Base-by-base conservation (phyloP, 2,329 filamentous ascomycete genomes). In the Septoria petroselini region DNA sequence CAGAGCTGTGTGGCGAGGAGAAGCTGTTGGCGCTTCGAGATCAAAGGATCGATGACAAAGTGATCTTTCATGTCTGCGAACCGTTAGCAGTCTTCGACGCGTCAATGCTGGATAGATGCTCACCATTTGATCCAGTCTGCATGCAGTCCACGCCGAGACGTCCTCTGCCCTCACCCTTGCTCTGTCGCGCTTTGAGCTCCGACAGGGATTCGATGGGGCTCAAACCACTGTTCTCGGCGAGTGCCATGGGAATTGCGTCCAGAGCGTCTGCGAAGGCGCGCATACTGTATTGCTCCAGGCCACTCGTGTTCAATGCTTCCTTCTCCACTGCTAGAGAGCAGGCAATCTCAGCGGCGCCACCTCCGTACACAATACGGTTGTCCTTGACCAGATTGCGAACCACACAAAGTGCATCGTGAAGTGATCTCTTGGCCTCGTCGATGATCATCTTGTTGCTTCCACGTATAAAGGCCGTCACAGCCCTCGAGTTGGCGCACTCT, bases 371-470 rank as follows among this genome's bases (percentile, higher is more conserved):
- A 42, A 98, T 90, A 53, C 93, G 86, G 77, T 95, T 97, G 73
- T 98, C 94, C 55, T 82, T 83, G 42, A 98, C 93, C 38, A 98
- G 78, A 74, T 98, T 98, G 64, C 94, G 86, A 44, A 98, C 93
- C 41, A 98, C 93, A 68, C 94, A 98, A 42, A 98, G 83, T 51
- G 93, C 93, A 71, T 98, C 93, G 70, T 98, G 94, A 52, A 98
- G 80, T 41, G 93, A 97, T 64, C 94, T 84, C 77, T 96, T 96
- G 47, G 94, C 94, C 73, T 98, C 94, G 68, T 98, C 94, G 69
- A 98, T 97, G 70, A 98, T 95, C 93, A 98, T 98, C 80, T 97
- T 98, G 81, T 98, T 98, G 78, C 90, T 95, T 65, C 93, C 93
- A 65, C 93, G 81, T 53, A 98, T 88, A 71, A 98, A 98, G 48